Base-by-base conservation (phyloP, 192 early-diverging fungal species). In the Coemansia javaensis region DNA sequence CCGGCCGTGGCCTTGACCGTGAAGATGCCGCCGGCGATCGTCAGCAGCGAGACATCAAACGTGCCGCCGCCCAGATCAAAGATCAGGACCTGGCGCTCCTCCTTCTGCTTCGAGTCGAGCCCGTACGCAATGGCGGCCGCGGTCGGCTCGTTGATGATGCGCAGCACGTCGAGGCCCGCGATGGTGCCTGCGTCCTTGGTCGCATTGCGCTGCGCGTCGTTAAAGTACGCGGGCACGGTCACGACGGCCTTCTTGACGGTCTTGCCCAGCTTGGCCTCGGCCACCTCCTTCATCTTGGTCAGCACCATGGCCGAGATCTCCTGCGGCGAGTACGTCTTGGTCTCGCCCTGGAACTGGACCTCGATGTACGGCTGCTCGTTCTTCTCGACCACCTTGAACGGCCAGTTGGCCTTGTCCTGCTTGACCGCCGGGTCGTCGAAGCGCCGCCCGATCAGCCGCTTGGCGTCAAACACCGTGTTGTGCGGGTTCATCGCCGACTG, bases 61-160 rank as follows among this genome's bases (percentile, higher is more conserved):
- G 87, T 89, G 59, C 87, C 86, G 56, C 89, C 89, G 61, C 87
- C 89, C 32, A 90, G 77, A 79, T 90, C 87, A 73, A 81, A 90
- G 45, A 90, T 82, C 54, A 86, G 76, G 23, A 87, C 81, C 63
- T 81, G 77, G 63, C 81, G 78, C 75, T 89, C 86, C 61, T 80
- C 75, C 66, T 73, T 81, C 66, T 79, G 71, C 81, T 87, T 85
- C 41, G 77, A 79, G 73, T 90, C 83, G 64, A 90, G 77, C 56
- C 87, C 85, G 77, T 90, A 90, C 32, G 88, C 88, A 50, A 89
- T 84, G 28, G 87, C 89, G 25, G 90, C 90, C 44, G 90, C 90
- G 10, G 87, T 93, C 52, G 90, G 89, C 69, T 90, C 90, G 83
- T 90, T 93, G 71, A 90, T 85, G 77, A 93, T 88, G 60, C 90